Evolutionary conservation across 345 rosid species (phyloP).

Genomic region (Carallia pectinifolia): DNA sequence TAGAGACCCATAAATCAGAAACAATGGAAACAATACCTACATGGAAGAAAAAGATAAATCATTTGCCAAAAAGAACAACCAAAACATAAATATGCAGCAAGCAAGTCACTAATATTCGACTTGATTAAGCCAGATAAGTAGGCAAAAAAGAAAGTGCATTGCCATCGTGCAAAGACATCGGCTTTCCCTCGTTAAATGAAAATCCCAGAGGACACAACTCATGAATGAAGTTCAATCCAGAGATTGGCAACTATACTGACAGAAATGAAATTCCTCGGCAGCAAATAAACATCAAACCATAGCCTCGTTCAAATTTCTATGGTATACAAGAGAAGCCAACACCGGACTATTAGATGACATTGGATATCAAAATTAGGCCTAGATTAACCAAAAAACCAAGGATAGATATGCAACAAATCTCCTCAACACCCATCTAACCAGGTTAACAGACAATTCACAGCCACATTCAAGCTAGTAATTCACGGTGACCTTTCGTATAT

Average conservation of each 20-base stretch:
- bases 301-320: background rate
- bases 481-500: background rate
- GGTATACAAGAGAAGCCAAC: background rate
- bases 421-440: background rate
- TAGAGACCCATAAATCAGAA: background rate
- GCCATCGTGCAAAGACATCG: background rate
- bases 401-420: background rate
- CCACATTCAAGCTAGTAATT: background rate
- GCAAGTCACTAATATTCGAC: background rate
- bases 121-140: background rate
- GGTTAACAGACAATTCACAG: constrained; percentile 6
- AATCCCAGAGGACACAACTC: background rate
- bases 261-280: background rate
- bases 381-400: background rate
- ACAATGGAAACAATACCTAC: background rate
- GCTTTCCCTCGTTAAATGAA: background rate
- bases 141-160: background rate
- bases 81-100: background rate
- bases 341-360: background rate
- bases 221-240: background rate
- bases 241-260: background rate
- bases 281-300: background rate
- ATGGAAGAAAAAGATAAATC: background rate
- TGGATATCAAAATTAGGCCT: background rate
- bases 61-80: background rate